These are phyloP conservation scores for Puccinia polysora DNA, from an alignment of 1,284 basidiomycete genomes.

Conservation along the genomic window DNA sequence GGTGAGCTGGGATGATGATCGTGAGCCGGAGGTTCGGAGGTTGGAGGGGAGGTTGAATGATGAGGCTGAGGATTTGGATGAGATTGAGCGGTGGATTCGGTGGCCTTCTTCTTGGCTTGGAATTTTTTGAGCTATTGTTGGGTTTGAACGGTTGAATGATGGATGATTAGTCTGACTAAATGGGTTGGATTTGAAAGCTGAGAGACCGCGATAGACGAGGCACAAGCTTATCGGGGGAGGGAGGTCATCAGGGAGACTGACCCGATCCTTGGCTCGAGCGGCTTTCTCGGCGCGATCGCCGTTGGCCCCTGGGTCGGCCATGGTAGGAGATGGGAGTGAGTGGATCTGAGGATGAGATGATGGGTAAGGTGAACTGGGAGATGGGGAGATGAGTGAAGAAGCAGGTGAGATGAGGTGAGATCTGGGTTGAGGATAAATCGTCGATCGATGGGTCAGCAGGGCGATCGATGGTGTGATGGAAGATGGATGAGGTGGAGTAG, in stretches of 20 bases:
- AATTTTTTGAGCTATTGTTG: conserved; percentile 38
- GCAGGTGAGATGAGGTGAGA: background rate
- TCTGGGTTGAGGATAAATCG: background rate
- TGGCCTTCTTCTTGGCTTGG: conserved; percentile 41
- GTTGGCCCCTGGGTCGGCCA: conserved; percentile 21
- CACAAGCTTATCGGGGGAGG: background rate
- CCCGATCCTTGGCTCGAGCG: conserved; percentile 36
- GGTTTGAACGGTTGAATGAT: no score
- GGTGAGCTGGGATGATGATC: background rate
- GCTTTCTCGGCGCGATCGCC: conserved; percentile 41
- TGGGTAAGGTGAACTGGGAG: background rate
- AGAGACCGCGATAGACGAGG: background rate
- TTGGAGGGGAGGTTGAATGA: background rate
- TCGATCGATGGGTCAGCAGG: background rate
- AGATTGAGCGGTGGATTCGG: conserved; percentile 1
- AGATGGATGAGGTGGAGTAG: no score
- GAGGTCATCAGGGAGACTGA: conserved; percentile 23
- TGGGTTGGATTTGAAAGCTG: background rate
- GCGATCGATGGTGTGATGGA: background rate
- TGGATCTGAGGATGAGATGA: no score
- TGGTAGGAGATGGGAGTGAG: no score
- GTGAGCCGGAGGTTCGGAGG: background rate
- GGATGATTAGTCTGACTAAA: background rate
- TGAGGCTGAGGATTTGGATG: background rate
- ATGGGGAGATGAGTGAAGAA: background rate